phyloP scores from a whole-genome alignment of 257 asterid genomes.

The Verbascum thapsus region DNA sequence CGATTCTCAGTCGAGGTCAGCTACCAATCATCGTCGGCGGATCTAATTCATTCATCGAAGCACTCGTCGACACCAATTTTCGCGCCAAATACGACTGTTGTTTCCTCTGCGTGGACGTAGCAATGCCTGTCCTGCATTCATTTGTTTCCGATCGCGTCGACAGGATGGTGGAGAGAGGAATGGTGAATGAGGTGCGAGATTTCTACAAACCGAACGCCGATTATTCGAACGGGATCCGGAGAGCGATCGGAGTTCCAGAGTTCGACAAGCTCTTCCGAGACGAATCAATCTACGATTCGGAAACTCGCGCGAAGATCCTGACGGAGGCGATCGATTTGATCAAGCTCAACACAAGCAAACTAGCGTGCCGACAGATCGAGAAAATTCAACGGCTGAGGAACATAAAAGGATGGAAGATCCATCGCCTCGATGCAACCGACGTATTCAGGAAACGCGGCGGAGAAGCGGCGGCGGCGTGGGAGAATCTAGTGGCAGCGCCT shows the following conservation, averaged over 20 bases:
- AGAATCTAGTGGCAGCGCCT: slow-evolving; percentile 57
- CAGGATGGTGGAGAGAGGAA: slow-evolving; percentile 70
- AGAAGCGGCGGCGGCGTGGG: slow-evolving; percentile 69
- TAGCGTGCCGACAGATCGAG: slow-evolving; percentile 58
- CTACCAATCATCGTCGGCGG: slow-evolving; percentile 67
- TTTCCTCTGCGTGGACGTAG: slow-evolving; percentile 84
- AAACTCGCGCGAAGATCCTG: slow-evolving; percentile 42
- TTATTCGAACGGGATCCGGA: slow-evolving; percentile 67
- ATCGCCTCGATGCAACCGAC: slow-evolving; percentile 78
- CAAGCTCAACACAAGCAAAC: slow-evolving; percentile 56
- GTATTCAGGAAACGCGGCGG: slow-evolving; percentile 52
- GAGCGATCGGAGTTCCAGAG: slow-evolving; percentile 92
- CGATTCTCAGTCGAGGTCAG: slow-evolving; percentile 37
- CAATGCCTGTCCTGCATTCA: slow-evolving; percentile 58
- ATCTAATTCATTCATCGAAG: slow-evolving; percentile 54
- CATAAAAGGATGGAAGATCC: slow-evolving; percentile 65
- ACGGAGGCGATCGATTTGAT: slow-evolving; percentile 58
- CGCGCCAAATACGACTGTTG: slow-evolving; percentile 59
- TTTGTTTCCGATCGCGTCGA: slow-evolving; percentile 73
- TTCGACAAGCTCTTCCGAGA: slow-evolving; percentile 53
- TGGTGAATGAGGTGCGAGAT: slow-evolving; percentile 62
- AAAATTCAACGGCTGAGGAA: slow-evolving; percentile 60
- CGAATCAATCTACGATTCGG: slow-evolving; percentile 40
- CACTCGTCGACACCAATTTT: slow-evolving; percentile 41
- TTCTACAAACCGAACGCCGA: slow-evolving; percentile 51